A percentile compares a stretch with the other conserved stretches of the same genome.
Conservation (phyloP, 2,329 filamentous ascomycete genomes). For the Sarocladiaceae sp. region DNA sequence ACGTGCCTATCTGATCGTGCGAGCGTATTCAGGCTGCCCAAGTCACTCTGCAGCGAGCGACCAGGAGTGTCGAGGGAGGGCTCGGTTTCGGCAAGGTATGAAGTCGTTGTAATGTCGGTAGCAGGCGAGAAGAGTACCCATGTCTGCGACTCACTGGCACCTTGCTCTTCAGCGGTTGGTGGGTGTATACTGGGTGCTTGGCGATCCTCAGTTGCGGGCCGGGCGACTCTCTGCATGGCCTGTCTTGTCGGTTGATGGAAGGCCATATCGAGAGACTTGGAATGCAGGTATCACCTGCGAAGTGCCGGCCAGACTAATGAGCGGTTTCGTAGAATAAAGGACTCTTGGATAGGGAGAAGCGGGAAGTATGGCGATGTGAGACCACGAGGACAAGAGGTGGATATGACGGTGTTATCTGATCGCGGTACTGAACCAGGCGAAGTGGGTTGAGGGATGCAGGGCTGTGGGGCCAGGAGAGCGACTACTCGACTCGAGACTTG, state of each 20-base stretch:
- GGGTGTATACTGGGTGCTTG: conserved; percentile 19
- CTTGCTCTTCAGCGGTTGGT: conserved; percentile 19
- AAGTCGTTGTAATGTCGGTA: conserved; percentile 56
- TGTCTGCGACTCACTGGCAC: conserved; percentile 69
- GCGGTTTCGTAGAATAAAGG: neutral
- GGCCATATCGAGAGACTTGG: conserved; percentile 35
- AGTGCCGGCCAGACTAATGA: neutral
- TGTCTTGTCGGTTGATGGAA: conserved; percentile 55
- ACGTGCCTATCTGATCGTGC: conserved; percentile 45
- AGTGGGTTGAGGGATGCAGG: conserved; percentile 6
- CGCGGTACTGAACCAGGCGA: conserved; percentile 7
- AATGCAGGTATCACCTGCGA: conserved; percentile 1
- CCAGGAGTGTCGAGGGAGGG: conserved; percentile 59
- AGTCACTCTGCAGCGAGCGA: conserved; percentile 69
- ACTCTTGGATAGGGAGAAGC: conserved; percentile 14
- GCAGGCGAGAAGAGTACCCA: conserved; percentile 92
- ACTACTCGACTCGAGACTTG: conserved; percentile 8
- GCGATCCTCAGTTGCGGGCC: conserved; percentile 32
- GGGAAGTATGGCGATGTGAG: conserved; percentile 13
- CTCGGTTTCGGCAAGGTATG: conserved; percentile 63
- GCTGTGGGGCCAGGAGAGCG: conserved; percentile 1
- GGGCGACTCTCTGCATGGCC: conserved; percentile 41
- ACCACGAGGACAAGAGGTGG: conserved; percentile 9
- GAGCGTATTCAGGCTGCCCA: conserved; percentile 69
- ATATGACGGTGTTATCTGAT: conserved; percentile 9